Percentiles rank a stretch among this genome's conserved stretches.
These are phyloP conservation scores for Mucor sp. DNA, from an alignment of 371 early-diverging fungal species.

Conservation along the genomic window DNA sequence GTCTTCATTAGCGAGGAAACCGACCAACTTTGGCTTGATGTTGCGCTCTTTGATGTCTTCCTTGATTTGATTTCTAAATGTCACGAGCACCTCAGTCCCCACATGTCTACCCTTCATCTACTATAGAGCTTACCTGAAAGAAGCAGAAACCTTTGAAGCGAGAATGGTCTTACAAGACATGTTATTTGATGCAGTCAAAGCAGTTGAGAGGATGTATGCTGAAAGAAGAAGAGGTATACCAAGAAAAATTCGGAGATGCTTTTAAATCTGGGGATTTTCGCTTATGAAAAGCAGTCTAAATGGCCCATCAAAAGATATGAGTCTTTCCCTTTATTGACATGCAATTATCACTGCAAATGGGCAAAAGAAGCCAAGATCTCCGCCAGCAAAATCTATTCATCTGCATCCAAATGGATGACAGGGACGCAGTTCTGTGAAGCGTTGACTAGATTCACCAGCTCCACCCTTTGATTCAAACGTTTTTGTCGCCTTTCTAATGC, in stretches of 20 bases:
- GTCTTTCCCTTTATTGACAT: background rate
- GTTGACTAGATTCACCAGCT: constrained; percentile 33
- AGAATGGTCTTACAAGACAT: constrained; percentile 63
- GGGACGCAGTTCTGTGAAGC: constrained; percentile 7
- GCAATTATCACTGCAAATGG: background rate
- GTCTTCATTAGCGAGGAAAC: constrained; percentile 94
- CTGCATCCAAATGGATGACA: background rate
- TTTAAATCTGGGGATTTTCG: constrained; percentile 11
- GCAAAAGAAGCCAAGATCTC: background rate
- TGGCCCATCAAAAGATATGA: constrained; percentile 1
- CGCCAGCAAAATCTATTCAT: background rate
- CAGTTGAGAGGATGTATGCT: background rate
- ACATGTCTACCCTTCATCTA: too few relatives aligned
- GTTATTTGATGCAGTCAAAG: background rate
- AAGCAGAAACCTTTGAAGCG: constrained; percentile 62
- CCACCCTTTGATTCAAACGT: constrained; percentile 46
- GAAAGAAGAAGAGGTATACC: constrained; percentile 3
- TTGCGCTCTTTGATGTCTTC: constrained; percentile 67
- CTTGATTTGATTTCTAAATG: constrained; percentile 77
- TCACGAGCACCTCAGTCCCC: too few relatives aligned
- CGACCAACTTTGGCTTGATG: constrained; percentile 86
- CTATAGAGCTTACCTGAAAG: constrained; percentile 53
- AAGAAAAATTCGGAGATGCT: constrained; percentile 8
- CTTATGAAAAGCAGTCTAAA: constrained; percentile 17
- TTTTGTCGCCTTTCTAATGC: constrained; percentile 45